Conservation (phyloP, 345 rosid species). For the Citrus inodora region DNA sequence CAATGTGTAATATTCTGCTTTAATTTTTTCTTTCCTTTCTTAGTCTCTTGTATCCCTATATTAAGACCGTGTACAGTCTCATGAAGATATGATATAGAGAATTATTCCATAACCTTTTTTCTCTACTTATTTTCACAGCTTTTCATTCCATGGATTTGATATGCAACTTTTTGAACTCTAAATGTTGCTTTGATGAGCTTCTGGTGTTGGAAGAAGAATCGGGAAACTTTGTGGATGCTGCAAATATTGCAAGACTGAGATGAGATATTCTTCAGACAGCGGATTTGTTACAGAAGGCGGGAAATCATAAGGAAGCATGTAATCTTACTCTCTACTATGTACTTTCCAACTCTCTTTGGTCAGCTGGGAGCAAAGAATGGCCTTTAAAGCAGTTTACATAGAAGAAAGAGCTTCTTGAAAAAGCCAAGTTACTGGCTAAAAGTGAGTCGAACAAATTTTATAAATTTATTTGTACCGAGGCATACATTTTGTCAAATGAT, state of each 20-base stretch:
- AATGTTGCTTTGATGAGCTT: constrained; percentile 37
- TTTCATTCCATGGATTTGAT: constrained; percentile 23
- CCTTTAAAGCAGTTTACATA: constrained; percentile 35
- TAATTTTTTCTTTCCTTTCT: no score
- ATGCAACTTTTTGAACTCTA: constrained; percentile 26
- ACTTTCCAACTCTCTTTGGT: constrained; percentile 43
- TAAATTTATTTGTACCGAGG: constrained; percentile 26
- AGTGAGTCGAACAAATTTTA: constrained; percentile 22
- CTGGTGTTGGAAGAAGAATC: constrained; percentile 31
- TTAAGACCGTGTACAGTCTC: no score
- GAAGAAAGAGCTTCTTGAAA: constrained; percentile 31
- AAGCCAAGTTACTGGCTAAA: constrained; percentile 34
- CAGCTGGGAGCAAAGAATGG: constrained; percentile 39
- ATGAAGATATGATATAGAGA: no score
- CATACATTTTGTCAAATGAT: constrained; percentile 24
- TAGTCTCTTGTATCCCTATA: no score
- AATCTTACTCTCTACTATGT: constrained; percentile 31
- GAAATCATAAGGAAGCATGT: constrained; percentile 29
- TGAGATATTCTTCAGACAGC: constrained; percentile 34
- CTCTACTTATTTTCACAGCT: no score
- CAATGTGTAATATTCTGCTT: no score
- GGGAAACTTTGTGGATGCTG: constrained; percentile 37
- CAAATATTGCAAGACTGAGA: constrained; percentile 32
- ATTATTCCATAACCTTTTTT: no score
- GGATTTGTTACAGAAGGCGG: constrained; percentile 34